Evolutionary conservation across 2,329 filamentous ascomycete species (phyloP), one percentile per base, ranked within the genome.

Genomic region (Knoxdaviesia proteae): DNA sequence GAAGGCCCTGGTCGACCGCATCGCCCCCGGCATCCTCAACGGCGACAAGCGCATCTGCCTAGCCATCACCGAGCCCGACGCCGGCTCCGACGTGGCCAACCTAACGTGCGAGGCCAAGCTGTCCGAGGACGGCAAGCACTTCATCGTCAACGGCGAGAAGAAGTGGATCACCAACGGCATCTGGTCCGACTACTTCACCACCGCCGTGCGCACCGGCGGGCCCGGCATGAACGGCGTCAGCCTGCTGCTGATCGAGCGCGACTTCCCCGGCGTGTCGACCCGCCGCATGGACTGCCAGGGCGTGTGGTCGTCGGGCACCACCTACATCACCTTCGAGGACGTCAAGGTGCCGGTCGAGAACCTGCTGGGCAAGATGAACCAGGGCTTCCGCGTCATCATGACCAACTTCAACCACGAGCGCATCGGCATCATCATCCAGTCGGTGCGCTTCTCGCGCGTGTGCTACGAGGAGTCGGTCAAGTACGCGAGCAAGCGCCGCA

Each of bases 331-430:
- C 38, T 96, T 96, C 51, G 90, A 98, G 61, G 90, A 98, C 57
- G 90, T 96, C 62, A 96, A 96, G 69, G 90, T 98, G 0, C 90
- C 90, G 1, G 90, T 96, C n/a, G 88, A 94, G 71, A 96, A 98
- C 67, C 62, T 98, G 53, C 78, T 98, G 47, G 90, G 90, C 63
- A 96, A 94, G 69, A 80, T 93, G 67, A 94, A 98, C 70, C 80
- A 93, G 60, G 90, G 90, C 36, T 98, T 98, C 75, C 84, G 87
- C 64, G 86, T 93, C 57, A 88, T 98, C 69, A 96, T 96, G 88
- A 94, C 84, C 58, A 94, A 94, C 71, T 94, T 94, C 70, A 96
- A 96, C 73, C 90, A 96, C 69, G 90, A 98, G 67, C 84, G 90
- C 48, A 87, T 98, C 52, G 90, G 90, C 48, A 96, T 98, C 62